Evolutionary conservation across 2,329 filamentous ascomycete species (phyloP), one percentile per base, ranked within the genome.

Genomic region (Seiridium cupressi): DNA sequence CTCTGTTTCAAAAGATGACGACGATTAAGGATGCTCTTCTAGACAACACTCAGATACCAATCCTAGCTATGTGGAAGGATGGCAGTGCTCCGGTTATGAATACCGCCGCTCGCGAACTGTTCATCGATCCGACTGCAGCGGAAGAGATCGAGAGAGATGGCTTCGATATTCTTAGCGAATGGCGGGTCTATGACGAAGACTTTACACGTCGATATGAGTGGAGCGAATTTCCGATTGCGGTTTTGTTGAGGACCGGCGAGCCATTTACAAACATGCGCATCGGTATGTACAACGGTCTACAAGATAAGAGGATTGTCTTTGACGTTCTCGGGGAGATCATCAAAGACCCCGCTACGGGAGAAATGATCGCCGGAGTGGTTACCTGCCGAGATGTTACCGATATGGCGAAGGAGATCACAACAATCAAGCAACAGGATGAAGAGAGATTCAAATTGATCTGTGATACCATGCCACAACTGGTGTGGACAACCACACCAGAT

Each of bases 21-120:
- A 79, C 88, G 55, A 85, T 94, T 77, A 93, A 93, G 72, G 90
- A 93, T 69, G 89, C 90, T 1, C 80, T 93, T 26, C 76, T 94
- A 5, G 89, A 92, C 69, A 90, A 87, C 44, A 90, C 91, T 34
- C 84, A 86, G 62, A 87, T 91, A 69, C 90, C 91, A 0, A 88
- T 92, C 31, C 78, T 93, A 49, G 88, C 89, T 32, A 90, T 93
- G 86, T 93, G 91, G 91, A 89, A 88, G 69, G 91, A 94, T 64
- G 86, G 89, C 57, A 89, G 85, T 53, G 86, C 92, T 51, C 87
- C 85, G 0, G 87, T 92, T 48, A 88, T 90, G 3, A 94, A 94
- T 68, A 84, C 83, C 65, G 89, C 89, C 3, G 84, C 84, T 10
- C 77, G 82, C 10, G 72, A 75, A 3, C 72, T 89, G n/a, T 79